Evolutionary conservation across 164 flowering plant genomes (phyloP), one percentile per base, ranked within the genome.

Genomic region (Piper longum): DNA sequence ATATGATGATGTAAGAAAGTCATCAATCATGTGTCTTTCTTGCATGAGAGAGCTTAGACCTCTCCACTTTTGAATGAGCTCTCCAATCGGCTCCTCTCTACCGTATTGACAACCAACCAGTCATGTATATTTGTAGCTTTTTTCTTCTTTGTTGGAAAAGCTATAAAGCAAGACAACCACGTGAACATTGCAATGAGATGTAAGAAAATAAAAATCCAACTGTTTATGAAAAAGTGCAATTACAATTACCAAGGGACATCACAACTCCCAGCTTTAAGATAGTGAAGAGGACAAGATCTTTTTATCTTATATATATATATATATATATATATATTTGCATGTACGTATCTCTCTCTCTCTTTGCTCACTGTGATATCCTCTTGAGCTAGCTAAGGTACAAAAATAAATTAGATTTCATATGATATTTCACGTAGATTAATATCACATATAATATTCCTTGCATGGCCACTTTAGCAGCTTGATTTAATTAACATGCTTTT

Each of bases 351-450:
- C 60, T 36, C 66, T 55, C 44, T 43, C 41, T 19, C 52, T 36
- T 39, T 26, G 36, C 60, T 56, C 61, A 41, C 58, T 41, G 14
- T 56, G n/a, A 56, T 55, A 39, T 42, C 36, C 26, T 43, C 61
- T n/a, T 44, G 41, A 26, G 43, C 26, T 17, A 41, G 43, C 54
- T 43, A 41, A 48, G 54, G 40, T 63, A 42, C 57, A 65, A 65
- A 65, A 78, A 77, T 72, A 71, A 80, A 77, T 79, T 75, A 76
- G 79, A 74, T 80, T 76, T 78, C 80, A 77, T 82, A 79, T 63
- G 17, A 36, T 57, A 57, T 26, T 80, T 80, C 77, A 83, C 86
- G 68, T 75, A 72, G 77, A 76, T 72, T 26, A 26, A 26, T 26
- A 26, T 26, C 36, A 26, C 76, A 73, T 78, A 81, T 76, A 60